These are phyloP conservation scores for Candida alai DNA, from an alignment of 805 yeast genomes.

Conservation along the genomic window DNA sequence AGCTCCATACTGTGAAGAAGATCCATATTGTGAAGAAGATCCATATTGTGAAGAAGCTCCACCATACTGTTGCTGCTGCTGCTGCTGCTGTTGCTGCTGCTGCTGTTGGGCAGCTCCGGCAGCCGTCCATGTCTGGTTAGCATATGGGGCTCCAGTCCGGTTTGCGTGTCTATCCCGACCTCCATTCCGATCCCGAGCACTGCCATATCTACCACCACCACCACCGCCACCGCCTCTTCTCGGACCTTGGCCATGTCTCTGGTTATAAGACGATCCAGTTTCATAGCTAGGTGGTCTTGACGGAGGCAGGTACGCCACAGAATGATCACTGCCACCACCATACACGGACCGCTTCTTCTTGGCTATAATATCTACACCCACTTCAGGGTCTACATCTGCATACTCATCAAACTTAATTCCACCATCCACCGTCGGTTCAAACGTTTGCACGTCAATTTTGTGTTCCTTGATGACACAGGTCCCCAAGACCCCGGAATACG, in stretches of 20 bases:
- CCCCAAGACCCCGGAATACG: constrained; percentile 73
- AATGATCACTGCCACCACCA: no score
- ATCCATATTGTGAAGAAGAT: constrained; percentile 6
- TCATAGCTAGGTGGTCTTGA: background rate
- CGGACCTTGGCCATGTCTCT: constrained; percentile 5
- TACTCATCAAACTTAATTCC: constrained; percentile 84
- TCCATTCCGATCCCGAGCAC: constrained; percentile 6
- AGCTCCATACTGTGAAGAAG: constrained; percentile 9
- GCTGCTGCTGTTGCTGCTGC: constrained; percentile 5
- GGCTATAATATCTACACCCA: constrained; percentile 57
- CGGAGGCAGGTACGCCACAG: no score
- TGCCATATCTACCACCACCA: constrained; percentile 10
- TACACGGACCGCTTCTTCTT: constrained; percentile 36
- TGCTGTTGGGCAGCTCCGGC: constrained; percentile 10
- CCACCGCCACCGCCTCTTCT: constrained; percentile 13
- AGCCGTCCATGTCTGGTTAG: no score
- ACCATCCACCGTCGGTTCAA: constrained; percentile 64
- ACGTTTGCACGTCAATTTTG: constrained; percentile 66
- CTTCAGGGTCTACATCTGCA: constrained; percentile 59
- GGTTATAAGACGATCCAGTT: constrained; percentile 6
- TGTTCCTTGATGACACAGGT: constrained; percentile 59
- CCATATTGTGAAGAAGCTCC: constrained; percentile 1
- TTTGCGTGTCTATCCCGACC: no score
- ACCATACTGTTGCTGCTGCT: no score
- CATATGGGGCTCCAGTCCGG: no score